phyloP scores from a whole-genome alignment of 352 stramenopile species.

The Ochromonadaceae sp. region DNA sequence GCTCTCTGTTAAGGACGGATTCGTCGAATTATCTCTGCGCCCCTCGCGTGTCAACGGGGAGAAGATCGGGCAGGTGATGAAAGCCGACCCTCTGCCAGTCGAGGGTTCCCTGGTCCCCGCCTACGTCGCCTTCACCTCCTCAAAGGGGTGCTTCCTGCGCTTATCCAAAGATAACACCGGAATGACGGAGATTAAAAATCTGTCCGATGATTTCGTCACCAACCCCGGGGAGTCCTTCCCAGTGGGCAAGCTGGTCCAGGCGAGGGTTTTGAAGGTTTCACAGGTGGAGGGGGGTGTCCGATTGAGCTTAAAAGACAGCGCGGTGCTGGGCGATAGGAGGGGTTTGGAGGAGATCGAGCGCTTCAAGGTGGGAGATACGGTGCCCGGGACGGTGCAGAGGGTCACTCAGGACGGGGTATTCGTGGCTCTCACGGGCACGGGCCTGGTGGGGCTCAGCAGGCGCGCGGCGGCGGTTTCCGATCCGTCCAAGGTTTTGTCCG shows the following conservation, averaged over 20 bases:
- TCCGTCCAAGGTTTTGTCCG: neutral
- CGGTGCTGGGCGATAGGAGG: neutral
- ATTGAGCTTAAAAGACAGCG: neutral
- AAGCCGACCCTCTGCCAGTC: conserved; percentile 27
- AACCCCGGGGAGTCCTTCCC: conserved; percentile 54
- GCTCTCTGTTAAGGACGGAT: conserved; percentile 1
- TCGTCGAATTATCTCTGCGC: conserved; percentile 21
- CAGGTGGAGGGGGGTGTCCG: neutral
- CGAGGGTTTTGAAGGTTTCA: conserved; percentile 28
- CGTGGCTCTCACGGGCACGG: neutral
- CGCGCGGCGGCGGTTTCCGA: neutral
- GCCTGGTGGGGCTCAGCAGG: neutral
- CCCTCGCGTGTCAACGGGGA: conserved; percentile 12
- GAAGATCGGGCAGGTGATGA: neutral
- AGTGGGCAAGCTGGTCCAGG: conserved; percentile 65
- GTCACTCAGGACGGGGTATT: neutral
- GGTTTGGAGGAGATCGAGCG: neutral
- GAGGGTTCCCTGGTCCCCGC: conserved; percentile 55
- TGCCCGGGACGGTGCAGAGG: neutral
- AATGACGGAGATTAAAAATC: conserved; percentile 63
- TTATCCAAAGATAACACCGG: conserved; percentile 38
- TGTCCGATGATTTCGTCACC: conserved; percentile 72
- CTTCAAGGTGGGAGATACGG: neutral
- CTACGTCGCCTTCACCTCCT: conserved; percentile 51
- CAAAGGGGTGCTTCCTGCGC: conserved; percentile 64